Evolutionary conservation across 208 protist genomes (phyloP), one percentile per base, ranked within the genome.

Genomic region (Wallacemonas rigidus): DNA sequence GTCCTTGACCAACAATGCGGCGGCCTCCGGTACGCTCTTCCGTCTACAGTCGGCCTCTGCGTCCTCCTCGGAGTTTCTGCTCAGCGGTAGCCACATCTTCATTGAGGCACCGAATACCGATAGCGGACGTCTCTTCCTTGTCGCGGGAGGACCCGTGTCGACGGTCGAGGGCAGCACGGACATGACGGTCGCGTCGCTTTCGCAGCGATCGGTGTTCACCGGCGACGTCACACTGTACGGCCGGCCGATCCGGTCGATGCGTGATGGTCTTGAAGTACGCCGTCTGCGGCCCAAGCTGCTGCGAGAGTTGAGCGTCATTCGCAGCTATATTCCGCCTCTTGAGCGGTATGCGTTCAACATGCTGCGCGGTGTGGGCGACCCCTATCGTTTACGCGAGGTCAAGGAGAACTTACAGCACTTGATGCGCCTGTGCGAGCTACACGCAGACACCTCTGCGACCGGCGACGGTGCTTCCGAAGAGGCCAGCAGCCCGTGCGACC

Each of bases 261-360:
- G 83, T 8, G 83, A 89, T 57, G 80, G 79, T 6, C 15, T 89
- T 48, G 80, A 83, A 70, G 55, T 86, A 38, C 76, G 76, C 2
- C 77, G 80, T 2, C 71, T 86, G 72, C 74, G 64, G 43, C 69
- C 72, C 8, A 78, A 76, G 40, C 58, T 73, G n/a, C 39, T 79
- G 69, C 62, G 82, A 57, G 77, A 89, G 73, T 77, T 89, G 43
- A 79, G 72, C 72, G 76, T 75, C 67, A 80, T 89, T 45, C 80
- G 75, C 41, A 55, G 76, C 11, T 77, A 86, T 9, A 79, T 89
- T 5, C 84, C 84, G 2, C 80, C 84, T 35, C 58, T 89, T 48
- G 62, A 82, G 80, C 50, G 38, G 15, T 86, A 79, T 63, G 67
- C 69, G 35, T 50, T 61, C 8, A 69, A 79, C 50, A 83, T 85